Conservation (phyloP, 768 basidiomycete species). For the Punctularia strigosozonata region DNA sequence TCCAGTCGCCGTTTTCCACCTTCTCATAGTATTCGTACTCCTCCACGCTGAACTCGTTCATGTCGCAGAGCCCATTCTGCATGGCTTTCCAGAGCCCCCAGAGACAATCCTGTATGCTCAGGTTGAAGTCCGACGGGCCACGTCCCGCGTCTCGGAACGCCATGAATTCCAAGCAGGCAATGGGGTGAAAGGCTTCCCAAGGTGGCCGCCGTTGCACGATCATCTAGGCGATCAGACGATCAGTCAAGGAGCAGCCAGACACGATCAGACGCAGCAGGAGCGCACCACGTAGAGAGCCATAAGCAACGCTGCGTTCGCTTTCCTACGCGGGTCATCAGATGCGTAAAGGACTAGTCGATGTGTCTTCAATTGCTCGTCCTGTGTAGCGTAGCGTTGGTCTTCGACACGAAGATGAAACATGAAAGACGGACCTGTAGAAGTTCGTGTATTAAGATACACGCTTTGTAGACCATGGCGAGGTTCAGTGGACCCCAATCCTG, state of each 20-base stretch:
- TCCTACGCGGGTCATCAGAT: constrained; percentile 71
- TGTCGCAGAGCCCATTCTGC: constrained; percentile 87
- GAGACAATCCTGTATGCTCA: constrained; percentile 86
- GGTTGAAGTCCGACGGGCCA: constrained; percentile 84
- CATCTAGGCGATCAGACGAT: constrained; percentile 40
- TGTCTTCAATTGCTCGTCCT: constrained; percentile 68
- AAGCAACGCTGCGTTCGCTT: constrained; percentile 90
- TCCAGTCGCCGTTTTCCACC: constrained; percentile 93
- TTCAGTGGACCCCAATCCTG: constrained; percentile 92
- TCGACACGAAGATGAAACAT: not conserved
- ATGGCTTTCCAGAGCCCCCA: constrained; percentile 85
- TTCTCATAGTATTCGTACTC: constrained; percentile 95
- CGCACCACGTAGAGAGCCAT: constrained; percentile 88
- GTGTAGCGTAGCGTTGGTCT: constrained; percentile 7
- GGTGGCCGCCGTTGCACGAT: constrained; percentile 84
- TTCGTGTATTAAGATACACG: constrained; percentile 85
- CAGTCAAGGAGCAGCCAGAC: constrained; percentile 9
- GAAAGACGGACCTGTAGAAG: constrained; percentile 53
- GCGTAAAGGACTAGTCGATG: constrained; percentile 82
- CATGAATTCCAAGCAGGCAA: constrained; percentile 88
- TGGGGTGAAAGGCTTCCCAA: constrained; percentile 91
- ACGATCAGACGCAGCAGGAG: constrained; percentile 13
- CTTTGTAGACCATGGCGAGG: constrained; percentile 87
- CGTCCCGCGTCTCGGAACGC: constrained; percentile 93
- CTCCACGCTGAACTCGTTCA: constrained; percentile 86